phyloP scores from a whole-genome alignment of 2,329 filamentous ascomycete species.

The Beauveria medogensis region DNA sequence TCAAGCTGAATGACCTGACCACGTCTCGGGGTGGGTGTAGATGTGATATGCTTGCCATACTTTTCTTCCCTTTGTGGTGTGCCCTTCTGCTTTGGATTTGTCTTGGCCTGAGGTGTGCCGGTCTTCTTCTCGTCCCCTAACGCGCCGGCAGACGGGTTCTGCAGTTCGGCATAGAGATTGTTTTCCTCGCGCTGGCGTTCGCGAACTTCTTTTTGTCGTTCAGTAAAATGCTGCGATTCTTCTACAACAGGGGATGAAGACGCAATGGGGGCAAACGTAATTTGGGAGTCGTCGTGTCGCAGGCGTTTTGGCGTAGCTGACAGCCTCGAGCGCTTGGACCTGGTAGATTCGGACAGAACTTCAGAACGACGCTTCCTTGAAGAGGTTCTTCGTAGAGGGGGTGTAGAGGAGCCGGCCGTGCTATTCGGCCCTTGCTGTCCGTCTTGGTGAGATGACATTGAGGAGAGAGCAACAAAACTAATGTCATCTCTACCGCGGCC shows the following conservation, averaged over 20 bases:
- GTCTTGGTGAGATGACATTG: slow-evolving; percentile 21
- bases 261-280: slow-evolving; percentile 64
- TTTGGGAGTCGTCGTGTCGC: slow-evolving; percentile 75
- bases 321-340: slow-evolving; percentile 16
- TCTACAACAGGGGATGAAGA: slow-evolving; percentile 43
- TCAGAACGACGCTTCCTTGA: slow-evolving; percentile 14
- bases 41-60: slow-evolving; percentile 47
- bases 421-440: slow-evolving; percentile 11
- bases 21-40: slow-evolving; percentile 53
- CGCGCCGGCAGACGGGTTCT: slow-evolving; percentile 15
- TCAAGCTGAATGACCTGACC: slow-evolving; percentile 42
- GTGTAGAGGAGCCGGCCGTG: slow-evolving; percentile 9
- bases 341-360: not conserved
- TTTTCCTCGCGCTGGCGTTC: slow-evolving; percentile 62
- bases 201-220: slow-evolving; percentile 69
- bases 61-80: slow-evolving; percentile 37
- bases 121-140: slow-evolving; percentile 11
- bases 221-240: slow-evolving; percentile 69
- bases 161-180: slow-evolving; percentile 60
- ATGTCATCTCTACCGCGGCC: slow-evolving; percentile 40
- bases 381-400: slow-evolving; percentile 14
- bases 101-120: slow-evolving; percentile 1
- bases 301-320: slow-evolving; percentile 43
- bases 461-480: slow-evolving; percentile 24
- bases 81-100: slow-evolving; percentile 25